Conservation (phyloP, 2,329 filamentous ascomycete species). For the Diaporthe sp. region DNA sequence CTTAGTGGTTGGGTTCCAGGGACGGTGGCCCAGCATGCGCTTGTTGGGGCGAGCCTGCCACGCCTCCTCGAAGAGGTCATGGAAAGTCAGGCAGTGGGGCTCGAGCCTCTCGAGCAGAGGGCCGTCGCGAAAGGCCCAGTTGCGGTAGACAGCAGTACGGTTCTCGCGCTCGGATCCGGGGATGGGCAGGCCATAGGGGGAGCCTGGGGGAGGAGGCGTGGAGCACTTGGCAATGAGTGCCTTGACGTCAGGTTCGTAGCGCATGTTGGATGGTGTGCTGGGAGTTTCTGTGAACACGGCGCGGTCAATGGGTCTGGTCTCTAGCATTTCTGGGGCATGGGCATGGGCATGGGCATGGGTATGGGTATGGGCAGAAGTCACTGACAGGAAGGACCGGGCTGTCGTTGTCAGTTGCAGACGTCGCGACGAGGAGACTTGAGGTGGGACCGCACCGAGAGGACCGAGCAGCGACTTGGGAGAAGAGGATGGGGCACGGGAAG, state of each 20-base stretch:
- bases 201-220: constrained; percentile 75
- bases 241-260: constrained; percentile 46
- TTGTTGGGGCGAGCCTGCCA: constrained; percentile 72
- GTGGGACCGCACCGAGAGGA: neutral
- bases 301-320: neutral
- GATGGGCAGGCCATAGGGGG: constrained; percentile 81
- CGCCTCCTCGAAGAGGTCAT: constrained; percentile 83
- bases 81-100: constrained; percentile 75
- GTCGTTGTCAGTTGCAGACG: neutral
- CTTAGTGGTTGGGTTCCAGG: constrained; percentile 80
- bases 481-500: neutral
- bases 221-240: constrained; percentile 65
- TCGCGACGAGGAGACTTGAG: constrained; percentile 4
- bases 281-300: neutral
- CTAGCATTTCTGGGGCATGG: neutral
- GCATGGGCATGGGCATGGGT: neutral
- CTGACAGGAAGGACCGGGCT: neutral
- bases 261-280: constrained; percentile 41
- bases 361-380: neutral
- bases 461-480: neutral
- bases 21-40: constrained; percentile 82
- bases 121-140: constrained; percentile 81
- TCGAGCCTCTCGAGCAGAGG: constrained; percentile 78
- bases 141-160: constrained; percentile 82
- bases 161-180: constrained; percentile 79